Base-by-base conservation (phyloP, 345 rosid genomes). In the Nasturtium officinale region DNA sequence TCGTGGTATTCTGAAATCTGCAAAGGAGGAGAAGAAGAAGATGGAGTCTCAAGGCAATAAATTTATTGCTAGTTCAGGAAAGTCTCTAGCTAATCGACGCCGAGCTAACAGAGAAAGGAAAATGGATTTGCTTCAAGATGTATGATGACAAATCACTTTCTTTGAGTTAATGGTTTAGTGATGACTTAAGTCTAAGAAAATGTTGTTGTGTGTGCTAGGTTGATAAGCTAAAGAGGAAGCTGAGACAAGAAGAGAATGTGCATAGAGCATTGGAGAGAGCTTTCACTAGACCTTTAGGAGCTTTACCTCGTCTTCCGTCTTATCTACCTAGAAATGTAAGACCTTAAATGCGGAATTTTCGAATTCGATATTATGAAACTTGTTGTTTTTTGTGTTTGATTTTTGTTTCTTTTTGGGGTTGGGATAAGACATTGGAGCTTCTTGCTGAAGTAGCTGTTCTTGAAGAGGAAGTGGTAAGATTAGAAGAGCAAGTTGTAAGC, bases 371-470 rank as follows among this genome's bases (percentile, higher is more conserved):
- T 69, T 8, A 65, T 68, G 38, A 25, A 43, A 59, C 7, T 57
- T 13, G 33, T 38, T 59, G 6, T 69, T 66, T 2, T 74, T 32
- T 75, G 71, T 48, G 35, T 64, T 43, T 76, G 58, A 61, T 30
- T 45, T 68, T 75, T 51, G 43, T 69, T 68, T 40, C 28, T 46
- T 16, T 21, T 37, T 66, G 16, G 52, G 59, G 17, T 43, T 83
- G 67, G 53, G 28, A 17, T 73, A 58, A 95, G 99, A 95, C 94
- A 71, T 77, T 92, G 73, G 96, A 95, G 86, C 91, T 95, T 61
- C 92, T 95, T 23, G 99, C 99, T 67, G 99, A 95, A 82, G 97
- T 95, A 46, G 99, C 99, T 68, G 97, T 95, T 57, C 78, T 95
- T 78, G 99, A 95, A 75, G 99, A 95, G 77, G 99, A 95, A 81